These are phyloP conservation scores for Venturia nashicola DNA, from an alignment of 2,329 filamentous ascomycete genomes.

Conservation along the genomic window DNA sequence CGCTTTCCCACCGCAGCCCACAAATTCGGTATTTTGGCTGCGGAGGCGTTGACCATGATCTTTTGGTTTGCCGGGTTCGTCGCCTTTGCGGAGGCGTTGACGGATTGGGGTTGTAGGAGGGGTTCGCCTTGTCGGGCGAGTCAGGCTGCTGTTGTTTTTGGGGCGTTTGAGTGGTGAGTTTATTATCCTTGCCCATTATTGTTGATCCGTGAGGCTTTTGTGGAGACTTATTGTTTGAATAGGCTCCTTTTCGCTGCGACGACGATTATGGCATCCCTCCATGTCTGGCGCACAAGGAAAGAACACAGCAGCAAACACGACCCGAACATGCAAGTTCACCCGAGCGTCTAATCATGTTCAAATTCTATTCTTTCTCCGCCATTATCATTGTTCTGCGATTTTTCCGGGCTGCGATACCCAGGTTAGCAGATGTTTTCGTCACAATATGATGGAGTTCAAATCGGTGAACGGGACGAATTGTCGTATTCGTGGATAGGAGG, in stretches of 20 bases:
- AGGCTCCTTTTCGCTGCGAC: constrained; percentile 42
- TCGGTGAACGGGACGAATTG: too few species aligned
- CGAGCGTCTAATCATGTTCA: neutral
- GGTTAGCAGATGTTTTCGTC: neutral
- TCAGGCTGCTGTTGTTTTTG: constrained; percentile 54
- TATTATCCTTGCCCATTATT: neutral
- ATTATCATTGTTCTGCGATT: neutral
- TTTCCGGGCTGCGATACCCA: neutral
- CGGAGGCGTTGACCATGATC: constrained; percentile 63
- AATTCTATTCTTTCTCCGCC: neutral
- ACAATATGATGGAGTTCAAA: too few species aligned
- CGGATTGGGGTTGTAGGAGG: constrained; percentile 39
- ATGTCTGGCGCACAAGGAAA: constrained; percentile 30
- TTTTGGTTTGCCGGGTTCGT: constrained; percentile 89
- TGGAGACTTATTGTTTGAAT: neutral
- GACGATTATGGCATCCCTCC: constrained; percentile 35
- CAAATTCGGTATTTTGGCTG: constrained; percentile 51
- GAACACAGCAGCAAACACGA: constrained; percentile 20
- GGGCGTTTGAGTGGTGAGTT: constrained; percentile 48
- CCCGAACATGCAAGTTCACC: constrained; percentile 14
- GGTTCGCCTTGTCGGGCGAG: constrained; percentile 45
- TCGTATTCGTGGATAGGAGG: neutral
- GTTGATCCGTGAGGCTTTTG: neutral
- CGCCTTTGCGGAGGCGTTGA: constrained; percentile 56
- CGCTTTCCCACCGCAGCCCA: constrained; percentile 39